These are phyloP conservation scores for Alternaria incomplexa DNA, from an alignment of 2,329 filamentous ascomycete species.

Conservation along the genomic window DNA sequence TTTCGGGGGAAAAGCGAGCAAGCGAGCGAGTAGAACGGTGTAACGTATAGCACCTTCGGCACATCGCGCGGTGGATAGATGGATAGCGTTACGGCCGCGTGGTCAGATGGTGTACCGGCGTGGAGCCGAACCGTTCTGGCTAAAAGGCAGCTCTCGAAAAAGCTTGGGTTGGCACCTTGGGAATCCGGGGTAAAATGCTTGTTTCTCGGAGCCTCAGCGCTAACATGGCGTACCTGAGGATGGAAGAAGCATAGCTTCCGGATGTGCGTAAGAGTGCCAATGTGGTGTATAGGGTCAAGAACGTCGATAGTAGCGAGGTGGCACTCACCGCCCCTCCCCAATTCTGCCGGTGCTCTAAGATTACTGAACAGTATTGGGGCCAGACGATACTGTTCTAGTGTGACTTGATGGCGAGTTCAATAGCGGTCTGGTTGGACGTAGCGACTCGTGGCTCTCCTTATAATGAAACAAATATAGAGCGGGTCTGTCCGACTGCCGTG, in stretches of 20 bases:
- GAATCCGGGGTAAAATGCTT: constrained; percentile 21
- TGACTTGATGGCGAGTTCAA: background rate
- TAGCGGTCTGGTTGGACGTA: background rate
- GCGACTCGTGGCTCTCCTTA: background rate
- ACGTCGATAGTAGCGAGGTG: background rate
- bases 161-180: constrained; percentile 10
- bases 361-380: background rate
- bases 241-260: background rate
- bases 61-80: constrained; percentile 10
- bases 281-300: background rate
- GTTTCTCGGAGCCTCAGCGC: constrained; percentile 4
- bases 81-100: constrained; percentile 12
- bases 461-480: constrained; percentile 3
- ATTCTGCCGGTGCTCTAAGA: background rate
- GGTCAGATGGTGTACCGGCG: constrained; percentile 12
- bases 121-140: constrained; percentile 20
- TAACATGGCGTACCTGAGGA: background rate
- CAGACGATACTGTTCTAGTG: background rate
- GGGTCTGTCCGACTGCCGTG: background rate
- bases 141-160: constrained; percentile 26
- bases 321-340: background rate
- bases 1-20: constrained; percentile 16
- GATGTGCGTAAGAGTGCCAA: constrained; percentile 6
- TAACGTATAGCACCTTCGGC: constrained; percentile 12
- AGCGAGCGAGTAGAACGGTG: constrained; percentile 28